phyloP scores from a whole-genome alignment of 148 eudicot genomes.

The Amaranthus hypochondriacus region DNA sequence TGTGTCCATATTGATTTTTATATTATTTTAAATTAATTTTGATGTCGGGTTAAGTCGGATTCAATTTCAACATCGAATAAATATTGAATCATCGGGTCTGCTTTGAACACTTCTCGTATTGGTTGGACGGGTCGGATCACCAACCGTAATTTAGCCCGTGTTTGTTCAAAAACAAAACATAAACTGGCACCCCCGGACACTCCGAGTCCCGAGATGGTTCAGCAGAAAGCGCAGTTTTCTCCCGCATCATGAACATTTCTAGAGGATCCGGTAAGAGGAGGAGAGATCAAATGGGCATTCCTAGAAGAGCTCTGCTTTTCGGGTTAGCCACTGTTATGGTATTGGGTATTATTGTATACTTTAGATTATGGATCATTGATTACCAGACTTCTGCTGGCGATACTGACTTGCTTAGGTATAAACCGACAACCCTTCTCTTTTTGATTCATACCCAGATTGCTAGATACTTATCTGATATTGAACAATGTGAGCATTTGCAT shows the following conservation, averaged over 20 bases:
- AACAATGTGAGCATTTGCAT: no score
- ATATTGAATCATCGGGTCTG: no score
- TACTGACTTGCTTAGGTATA: constrained; percentile 54
- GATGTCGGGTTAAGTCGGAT: no score
- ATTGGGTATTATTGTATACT: constrained; percentile 59
- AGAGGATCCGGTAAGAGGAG: constrained; percentile 5
- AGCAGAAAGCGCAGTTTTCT: background rate
- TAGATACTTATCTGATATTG: no score
- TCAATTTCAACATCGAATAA: no score
- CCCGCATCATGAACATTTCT: background rate
- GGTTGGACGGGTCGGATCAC: no score
- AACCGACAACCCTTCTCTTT: background rate
- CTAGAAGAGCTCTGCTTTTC: constrained; percentile 34
- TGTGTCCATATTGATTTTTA: no score
- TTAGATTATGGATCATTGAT: constrained; percentile 73
- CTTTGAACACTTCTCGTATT: no score
- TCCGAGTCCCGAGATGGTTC: background rate
- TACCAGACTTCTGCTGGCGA: constrained; percentile 56
- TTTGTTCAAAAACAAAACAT: background rate
- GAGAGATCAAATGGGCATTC: constrained; percentile 30
- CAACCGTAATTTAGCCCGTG: no score
- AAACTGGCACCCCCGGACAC: background rate
- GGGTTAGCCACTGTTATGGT: constrained; percentile 42
- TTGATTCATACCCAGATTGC: no score
- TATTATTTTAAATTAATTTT: no score